Evolutionary conservation across 2,329 filamentous ascomycete genomes (phyloP).

Genomic region (Tolypocladium sp.): DNA sequence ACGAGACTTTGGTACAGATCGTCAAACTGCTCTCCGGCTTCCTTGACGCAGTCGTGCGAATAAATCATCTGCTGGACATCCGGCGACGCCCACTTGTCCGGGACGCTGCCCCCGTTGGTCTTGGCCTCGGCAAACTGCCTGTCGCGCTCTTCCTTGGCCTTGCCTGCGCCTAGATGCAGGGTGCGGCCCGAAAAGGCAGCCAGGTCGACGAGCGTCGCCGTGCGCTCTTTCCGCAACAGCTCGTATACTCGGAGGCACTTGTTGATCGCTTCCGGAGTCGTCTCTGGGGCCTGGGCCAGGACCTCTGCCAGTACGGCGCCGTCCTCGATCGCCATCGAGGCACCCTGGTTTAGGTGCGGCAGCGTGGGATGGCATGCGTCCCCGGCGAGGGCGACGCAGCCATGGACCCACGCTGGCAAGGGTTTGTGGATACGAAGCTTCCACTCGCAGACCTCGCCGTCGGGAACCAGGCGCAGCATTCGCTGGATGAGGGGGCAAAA

Average conservation of each 20-base stretch:
- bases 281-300: constrained; percentile 29
- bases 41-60: constrained; percentile 48
- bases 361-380: constrained; percentile 60
- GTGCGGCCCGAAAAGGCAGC: constrained; percentile 40
- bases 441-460: constrained; percentile 58
- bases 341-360: constrained; percentile 57
- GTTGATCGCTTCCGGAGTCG: constrained; percentile 28
- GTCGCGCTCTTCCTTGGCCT: constrained; percentile 48
- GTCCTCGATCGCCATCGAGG: constrained; percentile 59
- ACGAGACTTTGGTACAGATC: constrained; percentile 28
- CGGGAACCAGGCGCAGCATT: constrained; percentile 51
- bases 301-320: constrained; percentile 49
- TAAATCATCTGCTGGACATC: constrained; percentile 60
- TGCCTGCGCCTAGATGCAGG: constrained; percentile 46
- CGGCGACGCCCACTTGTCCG: constrained; percentile 62
- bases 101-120: constrained; percentile 38
- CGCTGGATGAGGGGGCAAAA: constrained; percentile 51
- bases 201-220: constrained; percentile 41
- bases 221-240: constrained; percentile 45
- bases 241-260: constrained; percentile 47
- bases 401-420: constrained; percentile 49
- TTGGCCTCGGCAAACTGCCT: constrained; percentile 42
- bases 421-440: constrained; percentile 48
- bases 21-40: constrained; percentile 42
- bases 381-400: constrained; percentile 46